These are phyloP conservation scores for Dioscorea alata DNA, from an alignment of 106 monocot genomes.

Conservation along the genomic window DNA sequence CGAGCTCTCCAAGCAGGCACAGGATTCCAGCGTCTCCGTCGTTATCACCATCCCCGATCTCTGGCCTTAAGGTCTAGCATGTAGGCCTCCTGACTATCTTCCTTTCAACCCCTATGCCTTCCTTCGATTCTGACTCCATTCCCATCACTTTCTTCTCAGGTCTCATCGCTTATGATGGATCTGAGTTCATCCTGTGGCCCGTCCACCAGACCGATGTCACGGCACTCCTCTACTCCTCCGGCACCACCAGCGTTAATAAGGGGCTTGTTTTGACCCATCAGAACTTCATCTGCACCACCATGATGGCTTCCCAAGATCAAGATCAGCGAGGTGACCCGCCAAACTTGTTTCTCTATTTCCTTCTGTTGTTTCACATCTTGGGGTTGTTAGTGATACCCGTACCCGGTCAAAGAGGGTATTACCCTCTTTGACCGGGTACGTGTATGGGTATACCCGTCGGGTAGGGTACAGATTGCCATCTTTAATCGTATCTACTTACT, in stretches of 20 bases:
- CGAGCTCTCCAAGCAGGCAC: slow-evolving; percentile 70
- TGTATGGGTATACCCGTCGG: too few species aligned
- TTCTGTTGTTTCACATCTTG: slow-evolving; percentile 83
- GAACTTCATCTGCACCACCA: slow-evolving; percentile 49
- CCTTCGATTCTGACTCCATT: neutral
- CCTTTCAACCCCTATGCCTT: neutral
- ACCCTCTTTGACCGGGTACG: too few species aligned
- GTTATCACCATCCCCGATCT: slow-evolving; percentile 49
- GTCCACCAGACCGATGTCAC: slow-evolving; percentile 43
- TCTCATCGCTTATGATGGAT: slow-evolving; percentile 15
- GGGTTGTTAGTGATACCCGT: slow-evolving; percentile 59
- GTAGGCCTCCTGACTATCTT: slow-evolving; percentile 45
- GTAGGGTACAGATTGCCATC: too few species aligned
- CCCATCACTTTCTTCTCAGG: slow-evolving; percentile 13
- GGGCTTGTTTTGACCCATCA: slow-evolving; percentile 68
- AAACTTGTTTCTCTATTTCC: slow-evolving; percentile 51
- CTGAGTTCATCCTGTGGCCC: slow-evolving; percentile 18
- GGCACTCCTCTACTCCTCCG: slow-evolving; percentile 79
- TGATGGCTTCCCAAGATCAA: slow-evolving; percentile 52
- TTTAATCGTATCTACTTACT: too few species aligned
- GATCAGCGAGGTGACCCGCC: slow-evolving; percentile 27
- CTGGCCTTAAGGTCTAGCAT: slow-evolving; percentile 28
- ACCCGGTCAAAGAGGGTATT: too few species aligned
- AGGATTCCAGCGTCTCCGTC: slow-evolving; percentile 36
- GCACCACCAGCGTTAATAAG: slow-evolving; percentile 76